phyloP scores from a whole-genome alignment of 768 basidiomycete species.

The Dictyophora rubrovolvata region DNA sequence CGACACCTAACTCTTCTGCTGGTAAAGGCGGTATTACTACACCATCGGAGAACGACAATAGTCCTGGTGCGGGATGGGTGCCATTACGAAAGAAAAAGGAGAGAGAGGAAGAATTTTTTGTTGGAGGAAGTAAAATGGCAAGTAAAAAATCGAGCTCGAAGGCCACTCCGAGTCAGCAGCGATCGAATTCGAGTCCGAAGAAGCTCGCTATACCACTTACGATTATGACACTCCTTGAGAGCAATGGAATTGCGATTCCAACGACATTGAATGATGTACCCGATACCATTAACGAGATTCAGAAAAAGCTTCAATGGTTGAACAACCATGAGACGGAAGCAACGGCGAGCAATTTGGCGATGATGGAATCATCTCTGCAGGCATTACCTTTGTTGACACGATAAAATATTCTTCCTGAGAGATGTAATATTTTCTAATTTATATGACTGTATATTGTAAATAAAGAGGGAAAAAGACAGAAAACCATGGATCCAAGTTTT shows the following conservation, averaged over 20 bases:
- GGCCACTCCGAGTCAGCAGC: background rate
- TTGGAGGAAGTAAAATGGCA: background rate
- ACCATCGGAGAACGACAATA: background rate
- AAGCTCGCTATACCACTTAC: slow-evolving; percentile 4
- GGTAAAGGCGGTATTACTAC: background rate
- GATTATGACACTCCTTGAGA: background rate
- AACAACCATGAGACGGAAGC: background rate
- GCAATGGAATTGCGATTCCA: background rate
- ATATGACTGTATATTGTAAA: background rate
- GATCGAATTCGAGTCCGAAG: background rate
- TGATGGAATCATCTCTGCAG: background rate
- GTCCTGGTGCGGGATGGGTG: slow-evolving; percentile 1
- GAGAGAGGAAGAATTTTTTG: slow-evolving; percentile 2
- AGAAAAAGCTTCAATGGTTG: slow-evolving; percentile 8
- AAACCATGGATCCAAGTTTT: background rate
- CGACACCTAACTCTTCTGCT: background rate
- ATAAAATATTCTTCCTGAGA: background rate
- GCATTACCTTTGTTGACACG: background rate
- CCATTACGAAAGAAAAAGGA: background rate
- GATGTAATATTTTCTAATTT: background rate
- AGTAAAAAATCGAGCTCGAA: background rate
- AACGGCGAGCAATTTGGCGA: slow-evolving; percentile 4
- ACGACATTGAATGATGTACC: background rate
- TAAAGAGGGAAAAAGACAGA: no score
- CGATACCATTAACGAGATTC: background rate